phyloP scores from a whole-genome alignment of 75 land plant species.

The Cunninghamia lanceolata region DNA sequence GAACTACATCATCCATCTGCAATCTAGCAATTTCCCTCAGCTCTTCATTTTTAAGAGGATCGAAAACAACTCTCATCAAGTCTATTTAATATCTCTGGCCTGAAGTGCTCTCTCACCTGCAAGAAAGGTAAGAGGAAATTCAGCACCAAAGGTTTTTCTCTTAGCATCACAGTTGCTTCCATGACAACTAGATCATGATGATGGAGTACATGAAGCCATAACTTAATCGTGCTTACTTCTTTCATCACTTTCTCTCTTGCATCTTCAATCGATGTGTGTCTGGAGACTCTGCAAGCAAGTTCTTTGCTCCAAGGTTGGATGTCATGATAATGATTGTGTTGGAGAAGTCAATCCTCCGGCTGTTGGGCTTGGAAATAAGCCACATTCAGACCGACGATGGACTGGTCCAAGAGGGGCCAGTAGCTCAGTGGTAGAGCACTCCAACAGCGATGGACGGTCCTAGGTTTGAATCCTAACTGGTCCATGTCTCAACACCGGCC shows the following conservation, averaged over 20 bases:
- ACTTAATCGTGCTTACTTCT: constrained; percentile 45
- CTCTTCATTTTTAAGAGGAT: constrained; percentile 88
- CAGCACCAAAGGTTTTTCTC: too few relatives aligned
- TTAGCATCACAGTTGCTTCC: neutral
- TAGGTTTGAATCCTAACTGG: too few relatives aligned
- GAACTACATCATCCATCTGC: constrained; percentile 93
- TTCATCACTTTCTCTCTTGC: constrained; percentile 79
- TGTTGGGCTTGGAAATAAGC: too few relatives aligned
- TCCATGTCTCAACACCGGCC: too few relatives aligned
- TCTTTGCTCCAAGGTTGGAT: constrained; percentile 95
- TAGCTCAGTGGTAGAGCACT: too few relatives aligned
- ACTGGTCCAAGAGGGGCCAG: too few relatives aligned
- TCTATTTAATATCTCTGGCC: constrained; percentile 90
- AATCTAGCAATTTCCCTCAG: constrained; percentile 84
- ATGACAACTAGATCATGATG: neutral
- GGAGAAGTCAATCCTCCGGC: constrained; percentile 85
- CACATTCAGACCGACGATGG: too few relatives aligned
- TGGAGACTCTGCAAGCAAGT: constrained; percentile 64
- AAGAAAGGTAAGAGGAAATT: neutral
- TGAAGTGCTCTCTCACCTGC: constrained; percentile 86
- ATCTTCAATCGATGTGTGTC: constrained; percentile 51
- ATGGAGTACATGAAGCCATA: neutral
- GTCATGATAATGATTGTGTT: constrained; percentile 94
- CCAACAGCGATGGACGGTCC: too few relatives aligned
- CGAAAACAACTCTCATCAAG: constrained; percentile 95